phyloP scores from a whole-genome alignment of 2,329 filamentous ascomycete genomes.

The Phialophora macrospora region DNA sequence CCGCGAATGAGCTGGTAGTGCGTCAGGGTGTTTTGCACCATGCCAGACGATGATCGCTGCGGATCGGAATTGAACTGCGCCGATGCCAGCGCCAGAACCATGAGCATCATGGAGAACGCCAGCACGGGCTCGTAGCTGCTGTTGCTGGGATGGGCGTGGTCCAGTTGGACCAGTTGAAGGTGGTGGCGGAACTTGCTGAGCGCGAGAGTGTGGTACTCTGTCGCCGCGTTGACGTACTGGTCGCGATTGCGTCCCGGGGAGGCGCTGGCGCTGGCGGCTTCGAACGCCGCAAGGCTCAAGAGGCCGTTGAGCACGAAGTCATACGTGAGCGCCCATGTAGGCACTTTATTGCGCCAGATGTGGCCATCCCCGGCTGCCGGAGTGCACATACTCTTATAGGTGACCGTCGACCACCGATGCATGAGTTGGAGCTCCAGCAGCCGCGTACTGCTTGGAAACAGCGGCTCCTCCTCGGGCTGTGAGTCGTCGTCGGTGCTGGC shows the following conservation, averaged over 20 bases:
- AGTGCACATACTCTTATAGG: conserved; percentile 32
- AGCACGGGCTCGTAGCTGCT: conserved; percentile 27
- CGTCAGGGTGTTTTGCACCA: conserved; percentile 28
- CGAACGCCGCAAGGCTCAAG: conserved; percentile 33
- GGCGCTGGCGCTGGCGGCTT: conserved; percentile 15
- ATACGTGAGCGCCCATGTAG: conserved; percentile 24
- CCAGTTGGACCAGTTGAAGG: conserved; percentile 11
- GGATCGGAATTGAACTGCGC: conserved; percentile 12
- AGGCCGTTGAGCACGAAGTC: conserved; percentile 32
- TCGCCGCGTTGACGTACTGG: conserved; percentile 27
- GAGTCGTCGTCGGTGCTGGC: not conserved
- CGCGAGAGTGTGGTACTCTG: conserved; percentile 28
- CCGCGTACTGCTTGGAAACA: conserved; percentile 4
- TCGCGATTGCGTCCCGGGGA: conserved; percentile 5
- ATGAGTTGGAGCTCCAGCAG: conserved; percentile 39
- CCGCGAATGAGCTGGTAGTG: conserved; percentile 32
- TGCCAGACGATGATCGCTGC: not conserved
- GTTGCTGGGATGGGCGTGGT: not conserved
- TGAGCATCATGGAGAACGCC: conserved; percentile 32
- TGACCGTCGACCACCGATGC: conserved; percentile 37
- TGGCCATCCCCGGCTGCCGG: conserved; percentile 26
- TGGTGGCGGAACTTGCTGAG: conserved; percentile 27
- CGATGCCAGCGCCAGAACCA: conserved; percentile 32
- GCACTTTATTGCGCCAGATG: conserved; percentile 29
- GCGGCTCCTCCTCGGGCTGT: not conserved